Conservation (phyloP, 2,329 filamentous ascomycete species). For the Fusarium beomiforme region DNA sequence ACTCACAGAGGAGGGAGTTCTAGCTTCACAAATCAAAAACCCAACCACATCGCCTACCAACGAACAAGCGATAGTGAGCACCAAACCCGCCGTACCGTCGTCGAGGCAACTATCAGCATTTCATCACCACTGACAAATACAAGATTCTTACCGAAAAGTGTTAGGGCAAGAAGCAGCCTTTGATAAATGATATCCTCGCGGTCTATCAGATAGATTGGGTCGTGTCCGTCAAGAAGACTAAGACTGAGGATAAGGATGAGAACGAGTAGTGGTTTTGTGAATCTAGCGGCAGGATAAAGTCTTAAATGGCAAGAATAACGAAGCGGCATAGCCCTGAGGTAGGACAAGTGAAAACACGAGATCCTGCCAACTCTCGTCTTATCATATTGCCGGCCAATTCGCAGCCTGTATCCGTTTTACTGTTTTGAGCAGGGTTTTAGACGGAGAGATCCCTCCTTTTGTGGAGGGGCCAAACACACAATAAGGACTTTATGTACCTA, state of each 20-base stretch:
- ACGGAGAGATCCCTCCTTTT: no score
- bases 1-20: not conserved
- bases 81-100: rapidly evolving
- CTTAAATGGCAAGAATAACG: not conserved
- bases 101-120: rapidly evolving
- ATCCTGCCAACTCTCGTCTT: not conserved
- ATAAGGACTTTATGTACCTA: no score
- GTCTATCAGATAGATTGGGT: not conserved
- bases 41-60: not conserved
- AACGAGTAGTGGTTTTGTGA: not conserved
- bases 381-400: not conserved
- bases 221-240: not conserved
- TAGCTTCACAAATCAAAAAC: not conserved
- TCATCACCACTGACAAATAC: not conserved
- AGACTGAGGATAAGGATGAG: not conserved
- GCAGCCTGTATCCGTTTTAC: no score
- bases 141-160: not conserved
- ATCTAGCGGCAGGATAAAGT: no score
- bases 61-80: not conserved
- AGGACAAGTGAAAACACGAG: not conserved
- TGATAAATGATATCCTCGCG: not conserved
- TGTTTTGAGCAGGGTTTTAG: not conserved
- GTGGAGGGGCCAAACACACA: no score
- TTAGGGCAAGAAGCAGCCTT: not conserved
- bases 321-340: not conserved